A percentile compares a stretch with the other conserved stretches of the same genome.
These are phyloP conservation scores for Cercospora janseana DNA, from an alignment of 2,329 filamentous ascomycete genomes.

Conservation along the genomic window DNA sequence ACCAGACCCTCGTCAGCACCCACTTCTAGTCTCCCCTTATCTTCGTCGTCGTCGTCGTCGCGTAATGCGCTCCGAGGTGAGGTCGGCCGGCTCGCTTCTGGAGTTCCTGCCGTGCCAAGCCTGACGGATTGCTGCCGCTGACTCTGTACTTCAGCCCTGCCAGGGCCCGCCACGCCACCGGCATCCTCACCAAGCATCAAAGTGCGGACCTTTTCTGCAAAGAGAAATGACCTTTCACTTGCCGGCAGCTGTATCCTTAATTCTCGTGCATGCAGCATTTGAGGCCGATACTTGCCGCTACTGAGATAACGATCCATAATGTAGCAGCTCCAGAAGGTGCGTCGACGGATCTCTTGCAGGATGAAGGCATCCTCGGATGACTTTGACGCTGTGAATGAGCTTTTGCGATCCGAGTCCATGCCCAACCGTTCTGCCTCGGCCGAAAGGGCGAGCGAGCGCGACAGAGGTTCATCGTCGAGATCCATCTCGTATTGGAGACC, in stretches of 20 bases:
- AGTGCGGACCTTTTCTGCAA: conserved; percentile 58
- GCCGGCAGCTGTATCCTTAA: conserved; percentile 66
- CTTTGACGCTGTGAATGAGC: conserved; percentile 28
- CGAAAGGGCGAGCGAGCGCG: conserved; percentile 41
- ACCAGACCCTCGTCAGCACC: conserved; percentile 50
- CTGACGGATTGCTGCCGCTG: conserved; percentile 49
- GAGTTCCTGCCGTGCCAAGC: conserved; percentile 28
- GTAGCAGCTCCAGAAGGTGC: conserved; percentile 73
- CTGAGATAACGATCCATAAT: conserved; percentile 69
- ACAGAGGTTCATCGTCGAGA: conserved; percentile 38
- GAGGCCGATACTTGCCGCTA: conserved; percentile 60
- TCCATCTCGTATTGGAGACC: conserved; percentile 59
- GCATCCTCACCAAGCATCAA: conserved; percentile 48
- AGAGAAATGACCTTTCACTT: conserved; percentile 63
- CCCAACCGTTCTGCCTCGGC: conserved; percentile 44
- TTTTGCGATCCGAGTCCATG: conserved; percentile 25
- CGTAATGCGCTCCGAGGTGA: conserved; percentile 24
- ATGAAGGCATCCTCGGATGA: conserved; percentile 48
- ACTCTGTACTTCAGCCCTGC: conserved; percentile 43
- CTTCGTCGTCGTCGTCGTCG: conserved; percentile 35
- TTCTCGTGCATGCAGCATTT: conserved; percentile 59
- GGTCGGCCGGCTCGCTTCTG: conserved; percentile 22
- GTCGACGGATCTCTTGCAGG: conserved; percentile 61
- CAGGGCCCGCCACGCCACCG: conserved; percentile 36
- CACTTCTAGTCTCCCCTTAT: conserved; percentile 53